Percentiles rank a stretch among this genome's conserved stretches.
Evolutionary conservation across 1,139 yeast species (phyloP).

Genomic region (Lodderomyces margitis): DNA sequence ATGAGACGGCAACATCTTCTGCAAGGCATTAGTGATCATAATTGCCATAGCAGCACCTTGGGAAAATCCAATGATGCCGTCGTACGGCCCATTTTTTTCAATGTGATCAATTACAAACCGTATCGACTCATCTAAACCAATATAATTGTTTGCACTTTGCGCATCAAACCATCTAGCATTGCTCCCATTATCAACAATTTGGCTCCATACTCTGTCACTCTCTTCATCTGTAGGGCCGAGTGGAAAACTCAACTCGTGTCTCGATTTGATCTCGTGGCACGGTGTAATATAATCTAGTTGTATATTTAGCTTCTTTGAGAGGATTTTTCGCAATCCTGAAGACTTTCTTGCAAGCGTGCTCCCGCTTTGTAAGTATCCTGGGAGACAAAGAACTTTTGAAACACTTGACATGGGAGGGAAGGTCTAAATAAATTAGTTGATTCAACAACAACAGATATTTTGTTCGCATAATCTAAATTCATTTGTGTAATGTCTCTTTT

Average conservation of each 20-base stretch:
- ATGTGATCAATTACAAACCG: constrained; percentile 53
- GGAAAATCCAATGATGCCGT: constrained; percentile 85
- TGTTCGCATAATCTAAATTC: too few relatives aligned
- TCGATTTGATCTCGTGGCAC: constrained; percentile 24
- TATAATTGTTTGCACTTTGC: constrained; percentile 27
- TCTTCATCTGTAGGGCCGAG: constrained; percentile 28
- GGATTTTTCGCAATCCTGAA: constrained; percentile 69
- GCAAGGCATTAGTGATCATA: constrained; percentile 46
- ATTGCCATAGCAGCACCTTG: constrained; percentile 91
- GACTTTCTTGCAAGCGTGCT: constrained; percentile 74
- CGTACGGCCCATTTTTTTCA: constrained; percentile 76
- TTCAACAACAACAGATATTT: too few relatives aligned
- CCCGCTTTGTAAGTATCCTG: constrained; percentile 64
- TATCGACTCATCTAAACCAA: constrained; percentile 32
- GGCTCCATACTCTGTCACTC: constrained; percentile 23
- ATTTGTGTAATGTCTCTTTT: too few relatives aligned
- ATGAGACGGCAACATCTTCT: constrained; percentile 37
- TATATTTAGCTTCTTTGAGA: constrained; percentile 56
- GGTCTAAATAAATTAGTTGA: too few relatives aligned
- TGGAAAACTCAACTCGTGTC: constrained; percentile 29
- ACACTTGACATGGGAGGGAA: not conserved
- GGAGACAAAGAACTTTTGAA: constrained; percentile 31
- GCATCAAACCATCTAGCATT: constrained; percentile 52
- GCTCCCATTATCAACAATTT: constrained; percentile 42
- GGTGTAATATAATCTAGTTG: constrained; percentile 41